Base-by-base conservation (phyloP, 2,329 filamentous ascomycete genomes). In the Xylogone sp. region DNA sequence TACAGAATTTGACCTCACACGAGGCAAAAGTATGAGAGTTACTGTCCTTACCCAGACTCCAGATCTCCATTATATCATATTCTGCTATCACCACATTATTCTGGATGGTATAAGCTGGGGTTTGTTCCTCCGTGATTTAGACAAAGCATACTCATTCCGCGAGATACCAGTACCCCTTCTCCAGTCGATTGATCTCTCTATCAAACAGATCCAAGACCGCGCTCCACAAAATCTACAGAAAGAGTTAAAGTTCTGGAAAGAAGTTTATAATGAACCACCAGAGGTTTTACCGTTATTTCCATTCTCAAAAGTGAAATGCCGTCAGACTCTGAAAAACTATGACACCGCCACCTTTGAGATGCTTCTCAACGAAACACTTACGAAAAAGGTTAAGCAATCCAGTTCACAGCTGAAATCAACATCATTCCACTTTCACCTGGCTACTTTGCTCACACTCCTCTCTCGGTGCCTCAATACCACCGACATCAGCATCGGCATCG, bases 41-140 rank as follows among this genome's bases (percentile, higher is more conserved):
- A 48, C 59, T 3, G 59, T 76, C 1, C 59, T 77, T 3, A 60
- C 69, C 0, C 59, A 65, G 10, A 66, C 64, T 0, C 53, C 61
- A 1, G 62, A 60, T 0, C 49, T 54, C 1, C 71, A 76, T 52
- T 71, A 64, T 55, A 52, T 79, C 3, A 39, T 82, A 0, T 45
- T 81, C 4, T 63, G 64, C 1, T 69, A 67, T 44, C 76, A 79
- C 52, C 76, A 80, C 56, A 78, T 81, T 34, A 62, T 68, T 29
- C 70, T 81, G 67, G 78, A 82, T 54, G 75, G 72, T 1, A 53
- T 71, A 34, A 75, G 74, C 43, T 69, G 69, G 3, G 56, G 72
- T 9, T 55, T 78, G 2, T 27, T 81, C 18, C 50, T 76, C 12
- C 22, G 53, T 0, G 75, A 81, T 34, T 51, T 80, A 2, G 65